Conservation (phyloP, 441 rosid species). For the Theobroma grandiflorum region DNA sequence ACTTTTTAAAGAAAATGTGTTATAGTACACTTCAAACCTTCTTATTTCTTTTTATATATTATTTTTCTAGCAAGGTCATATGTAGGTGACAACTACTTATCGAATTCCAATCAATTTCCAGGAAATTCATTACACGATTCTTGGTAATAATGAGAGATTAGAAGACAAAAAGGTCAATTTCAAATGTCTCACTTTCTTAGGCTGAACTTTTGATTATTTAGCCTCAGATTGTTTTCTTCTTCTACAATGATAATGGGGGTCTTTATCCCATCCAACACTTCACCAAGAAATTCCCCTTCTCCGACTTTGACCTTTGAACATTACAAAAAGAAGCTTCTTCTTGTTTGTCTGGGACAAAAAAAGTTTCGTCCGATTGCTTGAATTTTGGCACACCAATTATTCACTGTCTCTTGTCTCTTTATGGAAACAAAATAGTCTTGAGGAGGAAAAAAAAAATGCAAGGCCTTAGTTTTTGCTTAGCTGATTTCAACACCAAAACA, state of each 20-base stretch:
- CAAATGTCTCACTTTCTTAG: not conserved
- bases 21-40: too few species aligned
- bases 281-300: not conserved
- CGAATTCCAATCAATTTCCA: slow-evolving; percentile 13
- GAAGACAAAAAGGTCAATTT: not conserved
- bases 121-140: not conserved
- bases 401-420: not conserved
- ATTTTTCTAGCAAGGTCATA: not conserved
- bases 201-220: not conserved
- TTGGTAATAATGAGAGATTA: not conserved
- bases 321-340: not conserved
- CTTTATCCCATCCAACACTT: slow-evolving; percentile 1
- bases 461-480: not conserved
- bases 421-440: not conserved
- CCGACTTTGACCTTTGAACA: not conserved
- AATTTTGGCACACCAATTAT: not conserved
- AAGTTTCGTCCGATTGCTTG: not conserved
- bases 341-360: not conserved
- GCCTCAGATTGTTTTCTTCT: not conserved
- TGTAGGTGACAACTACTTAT: slow-evolving; percentile 13
- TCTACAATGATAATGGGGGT: not conserved
- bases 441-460: not conserved
- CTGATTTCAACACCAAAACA: not conserved
- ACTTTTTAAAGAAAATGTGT: too few species aligned
- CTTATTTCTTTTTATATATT: too few species aligned